phyloP scores from a whole-genome alignment of 1,284 basidiomycete species.

The Boletellus deceptivus region DNA sequence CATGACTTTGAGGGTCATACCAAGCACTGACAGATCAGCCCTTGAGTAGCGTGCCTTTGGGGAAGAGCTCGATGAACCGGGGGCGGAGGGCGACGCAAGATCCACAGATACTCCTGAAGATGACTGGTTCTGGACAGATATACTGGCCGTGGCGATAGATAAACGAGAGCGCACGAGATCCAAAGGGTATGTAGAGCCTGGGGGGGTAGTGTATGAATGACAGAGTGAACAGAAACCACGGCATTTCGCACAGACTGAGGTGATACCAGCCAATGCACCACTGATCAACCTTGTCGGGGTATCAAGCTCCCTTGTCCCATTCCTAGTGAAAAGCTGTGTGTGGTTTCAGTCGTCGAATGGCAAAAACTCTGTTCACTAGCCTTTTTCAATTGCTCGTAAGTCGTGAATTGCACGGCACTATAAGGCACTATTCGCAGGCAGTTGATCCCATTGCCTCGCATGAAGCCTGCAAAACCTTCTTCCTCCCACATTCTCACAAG shows the following conservation, averaged over 20 bases:
- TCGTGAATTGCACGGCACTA: slow-evolving; percentile 83
- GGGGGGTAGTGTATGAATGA: slow-evolving; percentile 6
- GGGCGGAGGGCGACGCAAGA: slow-evolving; percentile 43
- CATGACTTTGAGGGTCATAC: slow-evolving; percentile 89
- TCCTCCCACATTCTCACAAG: slow-evolving; percentile 88
- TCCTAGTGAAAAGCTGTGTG: slow-evolving; percentile 65
- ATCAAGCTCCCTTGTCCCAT: slow-evolving; percentile 73
- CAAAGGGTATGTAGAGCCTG: slow-evolving; percentile 88
- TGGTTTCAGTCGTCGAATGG: slow-evolving; percentile 9
- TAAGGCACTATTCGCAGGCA: slow-evolving; percentile 86
- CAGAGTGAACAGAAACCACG: slow-evolving; percentile 16
- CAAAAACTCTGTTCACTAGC: slow-evolving; percentile 35
- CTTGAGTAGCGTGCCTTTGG: slow-evolving; percentile 40
- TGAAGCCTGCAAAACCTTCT: slow-evolving; percentile 89
- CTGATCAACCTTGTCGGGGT: slow-evolving; percentile 79
- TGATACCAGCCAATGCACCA: slow-evolving; percentile 88
- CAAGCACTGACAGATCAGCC: slow-evolving; percentile 73
- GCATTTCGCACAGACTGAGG: slow-evolving; percentile 69
- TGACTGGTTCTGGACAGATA: slow-evolving; percentile 39
- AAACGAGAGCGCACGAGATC: slow-evolving; percentile 92
- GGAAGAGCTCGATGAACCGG: slow-evolving; percentile 49
- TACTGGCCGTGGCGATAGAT: slow-evolving; percentile 86
- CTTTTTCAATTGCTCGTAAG: slow-evolving; percentile 87
- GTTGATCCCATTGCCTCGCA: slow-evolving; percentile 92
- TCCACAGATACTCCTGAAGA: slow-evolving; percentile 21